These are phyloP conservation scores for Wickerhamomyces queroliae DNA, from an alignment of 805 yeast genomes.

Conservation along the genomic window DNA sequence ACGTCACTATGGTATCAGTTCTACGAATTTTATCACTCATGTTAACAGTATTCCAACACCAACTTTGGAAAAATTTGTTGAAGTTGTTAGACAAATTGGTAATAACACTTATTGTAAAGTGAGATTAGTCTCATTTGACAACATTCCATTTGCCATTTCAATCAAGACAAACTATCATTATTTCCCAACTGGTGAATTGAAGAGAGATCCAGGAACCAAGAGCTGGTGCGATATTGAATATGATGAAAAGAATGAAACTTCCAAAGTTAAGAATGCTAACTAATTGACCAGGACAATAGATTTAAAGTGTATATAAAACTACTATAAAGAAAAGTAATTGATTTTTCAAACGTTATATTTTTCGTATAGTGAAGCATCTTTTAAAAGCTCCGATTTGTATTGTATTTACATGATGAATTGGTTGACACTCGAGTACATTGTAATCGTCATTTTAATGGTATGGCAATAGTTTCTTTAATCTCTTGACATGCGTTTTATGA, in stretches of 20 bases:
- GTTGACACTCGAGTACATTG: no score
- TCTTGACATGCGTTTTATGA: slow-evolving; percentile 50
- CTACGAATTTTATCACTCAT: slow-evolving; percentile 84
- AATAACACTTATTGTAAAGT: slow-evolving; percentile 79
- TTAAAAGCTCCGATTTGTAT: no score
- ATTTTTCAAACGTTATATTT: no score
- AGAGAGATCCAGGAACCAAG: slow-evolving; percentile 37
- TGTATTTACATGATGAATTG: neutral
- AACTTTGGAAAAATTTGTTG: slow-evolving; percentile 60
- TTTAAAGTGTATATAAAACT: no score
- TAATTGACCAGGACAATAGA: no score
- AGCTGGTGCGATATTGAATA: slow-evolving; percentile 53
- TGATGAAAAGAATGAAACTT: slow-evolving; percentile 28
- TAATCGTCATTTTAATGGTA: no score
- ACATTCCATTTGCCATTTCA: slow-evolving; percentile 80
- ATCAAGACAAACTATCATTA: slow-evolving; percentile 85
- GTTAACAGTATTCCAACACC: slow-evolving; percentile 74
- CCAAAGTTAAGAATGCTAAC: no score
- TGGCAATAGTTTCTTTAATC: slow-evolving; percentile 45
- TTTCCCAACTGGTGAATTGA: slow-evolving; percentile 67
- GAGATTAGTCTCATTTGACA: slow-evolving; percentile 78
- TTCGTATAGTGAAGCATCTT: no score
- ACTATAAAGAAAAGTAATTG: no score
- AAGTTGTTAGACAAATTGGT: slow-evolving; percentile 61
- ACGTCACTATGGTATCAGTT: slow-evolving; percentile 68